A percentile compares a stretch with the other conserved stretches of the same genome.
Conservation (phyloP, 1,284 basidiomycete species). For the Leccinum huronense region DNA sequence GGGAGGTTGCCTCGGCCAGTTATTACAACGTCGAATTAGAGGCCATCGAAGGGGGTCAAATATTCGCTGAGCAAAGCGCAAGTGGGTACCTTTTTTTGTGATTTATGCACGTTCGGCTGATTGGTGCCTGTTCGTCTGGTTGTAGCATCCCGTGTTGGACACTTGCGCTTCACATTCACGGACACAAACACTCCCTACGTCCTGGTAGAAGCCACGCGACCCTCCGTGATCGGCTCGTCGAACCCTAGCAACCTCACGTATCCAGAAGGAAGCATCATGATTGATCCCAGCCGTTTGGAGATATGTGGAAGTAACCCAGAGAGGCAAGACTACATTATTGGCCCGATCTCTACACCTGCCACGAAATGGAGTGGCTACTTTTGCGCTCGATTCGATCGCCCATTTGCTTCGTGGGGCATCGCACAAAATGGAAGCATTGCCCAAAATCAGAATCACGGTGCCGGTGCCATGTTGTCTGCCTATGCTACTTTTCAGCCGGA, state of each 20-base stretch:
- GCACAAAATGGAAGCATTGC: conserved; percentile 47
- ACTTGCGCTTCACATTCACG: conserved; percentile 71
- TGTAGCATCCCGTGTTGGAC: conserved; percentile 74
- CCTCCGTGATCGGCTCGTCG: conserved; percentile 60
- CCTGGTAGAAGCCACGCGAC: conserved; percentile 68
- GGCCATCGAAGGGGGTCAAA: conserved; percentile 47
- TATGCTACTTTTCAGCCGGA: conserved; percentile 52
- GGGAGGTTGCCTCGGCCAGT: conserved; percentile 62
- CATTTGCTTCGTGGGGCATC: conserved; percentile 49
- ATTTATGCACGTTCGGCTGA: conserved; percentile 4
- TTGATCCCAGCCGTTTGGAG: conserved; percentile 50
- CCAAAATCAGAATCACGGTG: conserved; percentile 31
- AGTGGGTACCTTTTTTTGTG: conserved; percentile 48
- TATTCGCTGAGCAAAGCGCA: conserved; percentile 67
- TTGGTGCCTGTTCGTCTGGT: conserved; percentile 2
- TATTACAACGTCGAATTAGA: conserved; percentile 69
- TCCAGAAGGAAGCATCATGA: conserved; percentile 56
- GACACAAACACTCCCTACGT: conserved; percentile 54
- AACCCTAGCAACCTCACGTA: conserved; percentile 58
- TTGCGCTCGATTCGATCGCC: conserved; percentile 66
- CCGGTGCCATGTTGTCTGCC: conserved; percentile 53
- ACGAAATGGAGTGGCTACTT: conserved; percentile 63
- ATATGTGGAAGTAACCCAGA: conserved; percentile 72
- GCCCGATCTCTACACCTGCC: conserved; percentile 53
- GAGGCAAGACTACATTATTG: conserved; percentile 72